Base-by-base conservation (phyloP, 2,329 filamentous ascomycete genomes). In the Fusarium cicatricum region DNA sequence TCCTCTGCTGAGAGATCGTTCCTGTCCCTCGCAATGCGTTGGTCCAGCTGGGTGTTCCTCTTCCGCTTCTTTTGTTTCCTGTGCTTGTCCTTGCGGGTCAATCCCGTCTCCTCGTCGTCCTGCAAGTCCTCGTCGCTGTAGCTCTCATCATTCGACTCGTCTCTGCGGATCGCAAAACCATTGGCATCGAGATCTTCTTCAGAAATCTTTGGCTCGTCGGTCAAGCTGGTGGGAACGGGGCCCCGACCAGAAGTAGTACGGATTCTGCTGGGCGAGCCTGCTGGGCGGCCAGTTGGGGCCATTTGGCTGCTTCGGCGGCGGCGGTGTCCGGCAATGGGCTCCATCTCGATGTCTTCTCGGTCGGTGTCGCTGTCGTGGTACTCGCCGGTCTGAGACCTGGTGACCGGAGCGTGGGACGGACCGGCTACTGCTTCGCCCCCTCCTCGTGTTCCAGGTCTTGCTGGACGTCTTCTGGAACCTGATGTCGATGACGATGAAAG, bases 51-150 rank as follows among this genome's bases (percentile, higher is more conserved):
- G 11, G 86, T 88, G 69, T 90, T 89, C 70, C 86, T 82, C 74
- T 83, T 82, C 75, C 86, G 86, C 75, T 85, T 85, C 67, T 82
- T 82, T 70, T 86, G 85, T 67, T 88, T 87, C 71, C 88, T 85
- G 63, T 84, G 82, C 72, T 86, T 85, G 68, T 94, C 90, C 68
- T 86, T 84, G 57, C 84, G 82, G 32, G 91, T 96, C 65, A 97
- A 79, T 1, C 92, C 93, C 2, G 90, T 91, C 80, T 97, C 93
- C 77, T 96, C 93, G 71, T 97, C 93, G 66, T 94, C 90, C 57
- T 90, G 86, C 23, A 90, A 73, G 40, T 90, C 90, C 61, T 92
- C 88, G 64, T 91, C 89, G 23, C 87, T 87, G 48, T 85, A 82
- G 66, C 85, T 79, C 64, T 87, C 85, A 47, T 81, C 79, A 60